Percentiles rank a stretch among this genome's conserved stretches.
phyloP scores from a whole-genome alignment of 1,139 yeast species.

The Meyerozyma carpophila region DNA sequence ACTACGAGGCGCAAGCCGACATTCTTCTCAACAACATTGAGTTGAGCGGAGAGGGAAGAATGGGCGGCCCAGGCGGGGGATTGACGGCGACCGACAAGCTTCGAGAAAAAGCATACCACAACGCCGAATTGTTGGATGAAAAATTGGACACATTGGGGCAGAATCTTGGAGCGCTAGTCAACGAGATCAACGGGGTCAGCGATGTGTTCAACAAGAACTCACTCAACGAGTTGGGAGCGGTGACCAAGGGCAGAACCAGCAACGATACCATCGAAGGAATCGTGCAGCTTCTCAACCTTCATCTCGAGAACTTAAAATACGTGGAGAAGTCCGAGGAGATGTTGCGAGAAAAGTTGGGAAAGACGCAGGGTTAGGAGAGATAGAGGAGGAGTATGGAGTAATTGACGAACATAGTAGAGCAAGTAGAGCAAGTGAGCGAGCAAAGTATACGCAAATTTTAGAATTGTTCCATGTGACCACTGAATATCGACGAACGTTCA shows the following conservation, averaged over 20 bases:
- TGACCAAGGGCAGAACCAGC: conserved; percentile 5
- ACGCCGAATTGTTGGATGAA: conserved; percentile 83
- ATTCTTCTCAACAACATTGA: conserved; percentile 43
- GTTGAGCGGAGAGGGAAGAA: conserved; percentile 9
- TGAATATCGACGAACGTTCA: too few species aligned
- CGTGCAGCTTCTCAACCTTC: conserved; percentile 79
- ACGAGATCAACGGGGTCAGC: conserved; percentile 83
- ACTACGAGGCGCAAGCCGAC: conserved; percentile 84
- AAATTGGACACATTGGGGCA: conserved; percentile 73
- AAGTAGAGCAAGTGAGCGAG: background rate
- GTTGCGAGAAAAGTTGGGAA: conserved; percentile 61
- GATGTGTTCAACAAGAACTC: conserved; percentile 66
- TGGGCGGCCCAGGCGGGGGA: conserved; percentile 7
- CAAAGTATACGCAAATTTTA: background rate
- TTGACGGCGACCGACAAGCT: conserved; percentile 66
- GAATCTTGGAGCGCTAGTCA: conserved; percentile 69
- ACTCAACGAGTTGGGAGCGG: conserved; percentile 22
- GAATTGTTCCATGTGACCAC: too few species aligned
- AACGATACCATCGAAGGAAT: conserved; percentile 47
- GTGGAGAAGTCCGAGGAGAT: conserved; percentile 68
- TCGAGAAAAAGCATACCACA: conserved; percentile 82
- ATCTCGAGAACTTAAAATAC: conserved; percentile 84
- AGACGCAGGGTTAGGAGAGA: conserved; percentile 5
- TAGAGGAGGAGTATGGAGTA: background rate
- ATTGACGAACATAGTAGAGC: background rate